Evolutionary conservation across 192 early-diverging fungal species (phyloP).

Genomic region (Rhizophlyctis rosea): DNA sequence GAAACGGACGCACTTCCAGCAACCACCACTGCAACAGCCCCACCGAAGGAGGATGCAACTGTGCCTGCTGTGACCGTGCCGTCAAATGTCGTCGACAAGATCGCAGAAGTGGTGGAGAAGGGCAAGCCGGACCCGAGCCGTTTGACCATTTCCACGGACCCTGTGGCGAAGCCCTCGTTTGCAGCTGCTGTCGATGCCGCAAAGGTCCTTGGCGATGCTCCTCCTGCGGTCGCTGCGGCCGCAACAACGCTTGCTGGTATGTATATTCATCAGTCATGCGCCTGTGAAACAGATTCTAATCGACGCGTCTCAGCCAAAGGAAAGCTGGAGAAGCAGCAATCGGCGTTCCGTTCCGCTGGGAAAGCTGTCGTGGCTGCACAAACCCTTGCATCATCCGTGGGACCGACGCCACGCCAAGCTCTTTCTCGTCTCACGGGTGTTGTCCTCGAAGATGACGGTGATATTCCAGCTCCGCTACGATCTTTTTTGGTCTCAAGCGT

Average conservation of each 20-base stretch:
- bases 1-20: not conserved
- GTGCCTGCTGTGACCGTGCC: not conserved
- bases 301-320: no score
- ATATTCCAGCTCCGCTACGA: constrained; percentile 18
- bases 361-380: constrained; percentile 19
- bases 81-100: not conserved
- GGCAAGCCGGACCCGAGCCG: not conserved
- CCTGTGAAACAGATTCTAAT: not conserved
- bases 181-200: not conserved
- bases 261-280: not conserved
- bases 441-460: constrained; percentile 26
- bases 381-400: not conserved
- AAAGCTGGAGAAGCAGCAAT: no score
- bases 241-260: not conserved
- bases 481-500: not conserved
- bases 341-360: constrained; percentile 14
- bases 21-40: not conserved
- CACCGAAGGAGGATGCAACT: not conserved
- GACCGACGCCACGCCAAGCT: not conserved
- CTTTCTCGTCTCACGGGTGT: constrained; percentile 21
- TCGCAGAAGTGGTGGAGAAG: not conserved
- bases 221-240: not conserved
- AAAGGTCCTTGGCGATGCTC: not conserved
- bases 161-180: not conserved
- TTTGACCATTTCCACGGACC: no score